Conservation (phyloP, 192 early-diverging fungal genomes). For the Allomyces arbusculus region DNA sequence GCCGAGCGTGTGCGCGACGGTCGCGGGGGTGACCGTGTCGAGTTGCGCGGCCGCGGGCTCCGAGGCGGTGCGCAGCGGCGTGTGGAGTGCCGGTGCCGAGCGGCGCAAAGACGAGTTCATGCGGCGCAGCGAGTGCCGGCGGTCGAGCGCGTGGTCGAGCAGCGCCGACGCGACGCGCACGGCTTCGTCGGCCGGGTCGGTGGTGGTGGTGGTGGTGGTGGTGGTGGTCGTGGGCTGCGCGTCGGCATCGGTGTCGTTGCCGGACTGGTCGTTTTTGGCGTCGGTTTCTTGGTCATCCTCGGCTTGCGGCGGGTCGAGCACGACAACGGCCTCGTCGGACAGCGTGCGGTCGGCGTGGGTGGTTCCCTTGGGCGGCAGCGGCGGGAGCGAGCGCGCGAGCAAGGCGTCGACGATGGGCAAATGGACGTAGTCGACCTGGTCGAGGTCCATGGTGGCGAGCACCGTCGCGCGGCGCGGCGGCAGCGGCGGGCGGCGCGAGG, state of each 20-base stretch:
- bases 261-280: background rate
- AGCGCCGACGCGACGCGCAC: background rate
- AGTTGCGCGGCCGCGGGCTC: too few species aligned
- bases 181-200: background rate
- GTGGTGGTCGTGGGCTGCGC: background rate
- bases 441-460: background rate
- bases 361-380: background rate
- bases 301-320: background rate
- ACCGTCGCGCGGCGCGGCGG: too few species aligned
- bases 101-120: background rate
- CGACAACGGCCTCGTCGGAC: background rate
- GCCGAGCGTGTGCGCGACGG: too few species aligned
- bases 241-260: background rate
- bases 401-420: background rate
- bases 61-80: too few species aligned
- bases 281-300: background rate
- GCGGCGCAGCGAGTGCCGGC: background rate
- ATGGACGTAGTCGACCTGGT: background rate
- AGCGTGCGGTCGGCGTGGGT: background rate
- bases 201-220: too few species aligned
- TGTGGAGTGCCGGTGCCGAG: too few species aligned
- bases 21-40: too few species aligned
- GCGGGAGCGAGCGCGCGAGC: background rate
- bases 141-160: background rate
- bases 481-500: too few species aligned